These are phyloP conservation scores for Blastobotrys buckinghamii DNA, from an alignment of 1,139 yeast species.

Conservation along the genomic window DNA sequence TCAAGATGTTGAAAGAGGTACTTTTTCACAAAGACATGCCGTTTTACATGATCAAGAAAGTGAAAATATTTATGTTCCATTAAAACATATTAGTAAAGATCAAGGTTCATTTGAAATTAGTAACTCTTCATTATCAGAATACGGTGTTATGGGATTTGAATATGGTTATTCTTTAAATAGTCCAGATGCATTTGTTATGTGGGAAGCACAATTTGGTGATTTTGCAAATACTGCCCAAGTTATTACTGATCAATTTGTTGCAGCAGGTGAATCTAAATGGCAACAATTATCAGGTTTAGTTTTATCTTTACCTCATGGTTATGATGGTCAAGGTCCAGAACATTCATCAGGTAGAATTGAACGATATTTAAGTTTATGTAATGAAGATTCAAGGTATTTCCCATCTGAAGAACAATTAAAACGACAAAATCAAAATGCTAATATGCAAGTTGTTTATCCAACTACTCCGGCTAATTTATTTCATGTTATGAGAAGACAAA, in stretches of 20 bases:
- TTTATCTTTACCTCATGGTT: constrained; percentile 92
- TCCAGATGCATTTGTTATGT: constrained; percentile 89
- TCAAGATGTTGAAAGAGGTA: constrained; percentile 99
- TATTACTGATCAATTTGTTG: constrained; percentile 86
- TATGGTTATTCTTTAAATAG: constrained; percentile 94
- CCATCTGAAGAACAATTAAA: constrained; percentile 80
- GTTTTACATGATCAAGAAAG: constrained; percentile 90
- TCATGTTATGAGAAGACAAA: constrained; percentile 95
- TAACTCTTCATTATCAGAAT: constrained; percentile 91
- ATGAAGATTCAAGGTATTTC: constrained; percentile 90
- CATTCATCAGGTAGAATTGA: constrained; percentile 95
- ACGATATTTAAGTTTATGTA: constrained; percentile 88
- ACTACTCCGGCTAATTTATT: constrained; percentile 92
- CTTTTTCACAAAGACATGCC: constrained; percentile 97
- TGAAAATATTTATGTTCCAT: constrained; percentile 75
- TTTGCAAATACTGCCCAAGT: constrained; percentile 98
- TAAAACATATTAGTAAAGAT: constrained; percentile 64
- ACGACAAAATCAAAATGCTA: constrained; percentile 96
- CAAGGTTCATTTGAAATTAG: constrained; percentile 83
- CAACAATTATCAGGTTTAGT: constrained; percentile 95
- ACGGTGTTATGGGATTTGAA: constrained; percentile 97
- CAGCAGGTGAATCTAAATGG: constrained; percentile 96
- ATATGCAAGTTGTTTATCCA: constrained; percentile 95
- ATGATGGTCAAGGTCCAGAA: constrained; percentile 99
- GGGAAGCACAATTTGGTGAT: constrained; percentile 99